Evolutionary conservation across 1,139 yeast genomes (phyloP), one percentile per base, ranked within the genome.

Genomic region (Candida freyschussii): DNA sequence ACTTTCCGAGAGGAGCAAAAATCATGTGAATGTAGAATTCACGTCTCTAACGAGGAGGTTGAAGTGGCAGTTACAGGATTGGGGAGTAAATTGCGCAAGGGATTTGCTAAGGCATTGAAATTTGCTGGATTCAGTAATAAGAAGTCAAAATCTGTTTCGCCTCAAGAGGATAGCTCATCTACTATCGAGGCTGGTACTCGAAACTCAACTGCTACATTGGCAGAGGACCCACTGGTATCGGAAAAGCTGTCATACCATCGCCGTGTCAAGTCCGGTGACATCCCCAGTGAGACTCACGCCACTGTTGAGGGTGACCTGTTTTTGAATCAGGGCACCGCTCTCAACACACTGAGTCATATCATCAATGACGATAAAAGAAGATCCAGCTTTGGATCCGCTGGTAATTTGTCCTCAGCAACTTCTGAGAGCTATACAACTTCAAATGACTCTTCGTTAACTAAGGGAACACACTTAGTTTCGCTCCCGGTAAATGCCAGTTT

Each of bases 31-130:
- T 26, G 32, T 17, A 48, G 65, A 35, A 75, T 79, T 30, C 69
- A 72, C 28, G 81, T 81, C n/a, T 67, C 81, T 8, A 70, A 67
- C 29, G 79, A 77, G 41, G 95, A 85, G 44, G 71, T 83, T 12
- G 71, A 78, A 43, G 72, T 74, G 43, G 95, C 96, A 1, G 86
- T 86, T 3, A 72, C 78, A 24, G 95, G 95, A 9, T 67, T 84
- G 33, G 91, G 91, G 6, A 70, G 75, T 27, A 67, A 79, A 40
- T 69, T 86, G 27, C 74, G 68, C 42, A 71, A 73, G 40, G 74
- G 82, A 22, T 59, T 83, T 15, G 65, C 78, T 2, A 69, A 69
- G 35, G 85, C 86, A 0, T 55, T 74, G 34, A 65, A 63, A 27
- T 49, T 63, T 29, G 62, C 71, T 9, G 40, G 40, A 5, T 22